Evolutionary conservation across 2,329 filamentous ascomycete genomes (phyloP).

Genomic region (Tolypocladium paradoxum): DNA sequence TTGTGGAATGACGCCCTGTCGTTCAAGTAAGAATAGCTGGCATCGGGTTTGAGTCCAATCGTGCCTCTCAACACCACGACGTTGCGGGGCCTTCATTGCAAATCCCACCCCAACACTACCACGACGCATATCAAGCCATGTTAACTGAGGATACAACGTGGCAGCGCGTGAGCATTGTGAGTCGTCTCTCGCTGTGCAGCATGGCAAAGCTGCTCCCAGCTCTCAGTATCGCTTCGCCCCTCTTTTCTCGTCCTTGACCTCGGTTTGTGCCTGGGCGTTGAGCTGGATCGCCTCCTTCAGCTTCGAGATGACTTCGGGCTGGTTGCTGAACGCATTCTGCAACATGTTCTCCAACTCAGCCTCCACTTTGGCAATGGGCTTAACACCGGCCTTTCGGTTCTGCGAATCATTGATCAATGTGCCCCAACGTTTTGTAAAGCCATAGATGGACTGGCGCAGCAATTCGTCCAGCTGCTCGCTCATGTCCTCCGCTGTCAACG

Average conservation of each 20-base stretch:
- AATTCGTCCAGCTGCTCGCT: slow-evolving; percentile 55
- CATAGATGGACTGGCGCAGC: slow-evolving; percentile 50
- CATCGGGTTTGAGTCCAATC: neutral
- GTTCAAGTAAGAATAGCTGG: neutral
- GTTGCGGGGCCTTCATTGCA: neutral
- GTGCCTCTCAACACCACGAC: neutral
- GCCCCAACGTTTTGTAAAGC: slow-evolving; percentile 52
- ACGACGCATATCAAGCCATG: neutral
- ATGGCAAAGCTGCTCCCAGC: too few species aligned
- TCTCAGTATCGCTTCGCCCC: slow-evolving; percentile 15
- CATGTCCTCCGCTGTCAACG: slow-evolving; percentile 43
- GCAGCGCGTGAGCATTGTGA: neutral
- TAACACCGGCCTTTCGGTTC: slow-evolving; percentile 35
- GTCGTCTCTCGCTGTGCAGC: neutral
- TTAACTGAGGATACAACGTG: too few species aligned
- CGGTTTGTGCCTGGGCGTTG: slow-evolving; percentile 41
- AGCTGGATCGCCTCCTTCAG: slow-evolving; percentile 51
- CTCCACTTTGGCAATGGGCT: slow-evolving; percentile 41
- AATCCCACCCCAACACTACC: neutral
- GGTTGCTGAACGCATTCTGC: slow-evolving; percentile 44
- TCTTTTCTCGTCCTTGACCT: slow-evolving; percentile 26
- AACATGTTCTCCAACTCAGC: slow-evolving; percentile 47
- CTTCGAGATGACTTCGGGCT: slow-evolving; percentile 48
- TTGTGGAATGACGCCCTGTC: neutral
- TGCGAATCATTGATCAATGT: slow-evolving; percentile 37